These are phyloP conservation scores for Melocanna baccifera DNA, from an alignment of 176 grass and related monocot genomes.

Conservation along the genomic window DNA sequence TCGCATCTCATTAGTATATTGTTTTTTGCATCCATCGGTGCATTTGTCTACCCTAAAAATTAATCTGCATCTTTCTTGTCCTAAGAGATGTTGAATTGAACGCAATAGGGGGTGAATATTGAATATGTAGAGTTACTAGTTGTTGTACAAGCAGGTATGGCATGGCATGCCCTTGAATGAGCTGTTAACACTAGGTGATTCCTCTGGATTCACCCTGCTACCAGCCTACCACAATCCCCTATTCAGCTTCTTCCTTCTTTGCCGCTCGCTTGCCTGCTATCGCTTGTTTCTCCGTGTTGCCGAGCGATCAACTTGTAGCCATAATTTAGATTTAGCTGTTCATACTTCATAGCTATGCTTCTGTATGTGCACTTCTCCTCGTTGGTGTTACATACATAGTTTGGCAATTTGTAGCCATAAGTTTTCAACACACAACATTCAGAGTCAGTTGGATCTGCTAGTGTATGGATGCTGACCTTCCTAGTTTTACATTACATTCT, in stretches of 20 bases:
- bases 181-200: background rate
- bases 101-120: background rate
- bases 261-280: background rate
- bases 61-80: background rate
- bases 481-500: background rate
- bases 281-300: background rate
- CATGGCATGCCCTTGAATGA: background rate
- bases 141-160: background rate
- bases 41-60: background rate
- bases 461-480: background rate
- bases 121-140: background rate
- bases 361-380: background rate
- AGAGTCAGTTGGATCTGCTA: background rate
- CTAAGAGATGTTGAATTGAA: background rate
- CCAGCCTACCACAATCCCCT: background rate
- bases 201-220: background rate
- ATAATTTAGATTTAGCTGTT: background rate
- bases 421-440: background rate
- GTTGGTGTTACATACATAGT: background rate
- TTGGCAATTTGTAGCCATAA: background rate
- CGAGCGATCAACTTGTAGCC: background rate
- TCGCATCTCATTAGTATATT: background rate
- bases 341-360: background rate
- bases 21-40: background rate
- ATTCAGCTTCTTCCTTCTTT: background rate